Conservation (phyloP, 768 basidiomycete genomes). For the Tremella fuciformis region DNA sequence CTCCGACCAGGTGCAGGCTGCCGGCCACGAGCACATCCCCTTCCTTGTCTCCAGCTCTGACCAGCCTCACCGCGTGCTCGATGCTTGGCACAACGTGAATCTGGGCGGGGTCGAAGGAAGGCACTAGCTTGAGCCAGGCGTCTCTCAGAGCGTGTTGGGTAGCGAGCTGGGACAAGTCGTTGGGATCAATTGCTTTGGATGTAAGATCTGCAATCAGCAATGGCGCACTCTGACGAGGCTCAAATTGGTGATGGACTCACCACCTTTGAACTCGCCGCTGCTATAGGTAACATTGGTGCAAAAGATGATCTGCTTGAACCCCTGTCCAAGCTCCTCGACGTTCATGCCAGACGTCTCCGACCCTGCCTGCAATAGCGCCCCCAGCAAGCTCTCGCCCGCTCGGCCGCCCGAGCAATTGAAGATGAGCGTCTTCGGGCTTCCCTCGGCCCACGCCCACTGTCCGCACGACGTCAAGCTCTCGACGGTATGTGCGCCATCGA, state of each 20-base stretch:
- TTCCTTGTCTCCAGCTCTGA: constrained; percentile 52
- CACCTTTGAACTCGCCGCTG: constrained; percentile 84
- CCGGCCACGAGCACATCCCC: constrained; percentile 79
- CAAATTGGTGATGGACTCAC: constrained; percentile 55
- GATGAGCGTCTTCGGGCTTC: constrained; percentile 60
- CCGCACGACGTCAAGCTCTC: constrained; percentile 85
- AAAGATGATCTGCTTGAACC: constrained; percentile 82
- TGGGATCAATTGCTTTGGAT: constrained; percentile 62
- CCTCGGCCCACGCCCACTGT: constrained; percentile 76
- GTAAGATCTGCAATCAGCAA: constrained; percentile 64
- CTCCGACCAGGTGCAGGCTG: constrained; percentile 89
- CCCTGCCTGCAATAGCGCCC: constrained; percentile 60
- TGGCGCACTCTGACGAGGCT: neutral
- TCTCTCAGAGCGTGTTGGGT: constrained; percentile 72
- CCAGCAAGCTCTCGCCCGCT: constrained; percentile 70
- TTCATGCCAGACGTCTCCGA: constrained; percentile 31
- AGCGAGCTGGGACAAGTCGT: constrained; percentile 65
- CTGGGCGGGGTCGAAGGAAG: constrained; percentile 61
- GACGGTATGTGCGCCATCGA: constrained; percentile 92
- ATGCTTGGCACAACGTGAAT: constrained; percentile 82
- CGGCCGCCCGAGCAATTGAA: constrained; percentile 96
- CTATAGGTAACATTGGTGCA: constrained; percentile 94
- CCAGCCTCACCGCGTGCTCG: constrained; percentile 75
- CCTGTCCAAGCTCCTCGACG: constrained; percentile 26
- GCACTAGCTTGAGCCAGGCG: constrained; percentile 68